Percentiles rank a stretch among this genome's conserved stretches.
These are phyloP conservation scores for Solanum neorickii DNA, from an alignment of 257 asterid genomes.

Conservation along the genomic window DNA sequence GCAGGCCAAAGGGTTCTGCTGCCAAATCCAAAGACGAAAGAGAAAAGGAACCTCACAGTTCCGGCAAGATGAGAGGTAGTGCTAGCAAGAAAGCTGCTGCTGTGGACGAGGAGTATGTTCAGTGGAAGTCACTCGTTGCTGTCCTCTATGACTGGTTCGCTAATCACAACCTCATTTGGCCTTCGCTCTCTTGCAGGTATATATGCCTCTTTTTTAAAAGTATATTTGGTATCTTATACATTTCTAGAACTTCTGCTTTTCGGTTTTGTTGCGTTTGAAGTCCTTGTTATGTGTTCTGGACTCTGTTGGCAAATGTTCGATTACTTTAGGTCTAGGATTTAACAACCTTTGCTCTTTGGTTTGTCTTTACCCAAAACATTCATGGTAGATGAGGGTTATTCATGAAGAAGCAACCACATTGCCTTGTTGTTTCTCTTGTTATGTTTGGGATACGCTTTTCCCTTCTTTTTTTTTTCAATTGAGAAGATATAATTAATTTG, in stretches of 20 bases:
- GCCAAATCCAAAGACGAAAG: slow-evolving; percentile 55
- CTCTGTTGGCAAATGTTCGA: neutral
- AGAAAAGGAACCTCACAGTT: slow-evolving; percentile 28
- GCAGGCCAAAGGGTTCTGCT: slow-evolving; percentile 89
- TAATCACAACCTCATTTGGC: slow-evolving; percentile 45
- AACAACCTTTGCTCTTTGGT: neutral
- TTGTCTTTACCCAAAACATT: neutral
- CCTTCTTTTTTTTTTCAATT: neutral
- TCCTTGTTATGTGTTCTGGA: neutral
- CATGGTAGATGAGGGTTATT: neutral
- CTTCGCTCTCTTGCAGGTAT: slow-evolving; percentile 45
- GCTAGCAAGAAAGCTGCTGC: slow-evolving; percentile 28
- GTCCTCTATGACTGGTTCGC: slow-evolving; percentile 53
- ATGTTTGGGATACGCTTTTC: neutral
- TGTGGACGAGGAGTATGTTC: slow-evolving; percentile 66
- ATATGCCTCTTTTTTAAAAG: neutral
- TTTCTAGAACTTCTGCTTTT: neutral
- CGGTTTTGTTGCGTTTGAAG: neutral
- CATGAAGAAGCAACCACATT: neutral
- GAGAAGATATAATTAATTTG: neutral
- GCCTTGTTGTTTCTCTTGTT: neutral
- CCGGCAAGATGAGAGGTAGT: slow-evolving; percentile 26
- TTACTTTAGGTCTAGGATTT: neutral
- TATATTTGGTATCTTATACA: neutral
- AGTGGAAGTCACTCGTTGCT: slow-evolving; percentile 89